Evolutionary conservation across 306 rosid genomes (phyloP).

Genomic region (apple (Malus domestica)): ASM211411v1 NC_041792.1:21723907-21724406

Average conservation of each 20-base stretch:
- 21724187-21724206: neutral
- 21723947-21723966: neutral
- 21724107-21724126: neutral
- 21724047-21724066: neutral
- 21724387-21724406: constrained; percentile 20
- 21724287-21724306: constrained; percentile 62
- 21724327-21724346: constrained; percentile 47
- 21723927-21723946: neutral
- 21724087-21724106: neutral
- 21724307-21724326: constrained; percentile 69
- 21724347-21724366: constrained; percentile 62
- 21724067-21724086: neutral
- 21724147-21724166: neutral
- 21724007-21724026: neutral
- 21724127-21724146: neutral
- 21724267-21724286: constrained; percentile 66
- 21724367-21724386: constrained; percentile 47
- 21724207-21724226: constrained; percentile 54
- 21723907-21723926: neutral
- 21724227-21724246: constrained; percentile 54
- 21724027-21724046: neutral
- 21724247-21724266: constrained; percentile 77
- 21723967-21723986: neutral
- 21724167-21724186: neutral
- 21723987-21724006: neutral